phyloP scores from a whole-genome alignment of 768 basidiomycete species.

The Cyclocybe aegerita region DNA sequence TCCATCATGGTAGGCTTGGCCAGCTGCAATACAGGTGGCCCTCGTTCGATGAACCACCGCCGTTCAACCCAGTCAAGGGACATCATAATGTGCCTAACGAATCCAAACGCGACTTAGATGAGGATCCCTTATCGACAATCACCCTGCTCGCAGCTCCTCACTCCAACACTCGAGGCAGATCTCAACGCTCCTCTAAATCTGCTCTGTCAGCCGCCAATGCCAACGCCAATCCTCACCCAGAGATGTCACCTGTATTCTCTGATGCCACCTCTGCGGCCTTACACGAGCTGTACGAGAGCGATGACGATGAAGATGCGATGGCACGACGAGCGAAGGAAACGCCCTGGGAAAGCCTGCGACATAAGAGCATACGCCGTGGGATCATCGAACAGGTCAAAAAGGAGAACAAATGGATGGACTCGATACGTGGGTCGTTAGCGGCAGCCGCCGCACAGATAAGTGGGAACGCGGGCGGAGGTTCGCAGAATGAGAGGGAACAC shows the following conservation, averaged over 20 bases:
- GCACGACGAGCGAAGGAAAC: conserved; percentile 13
- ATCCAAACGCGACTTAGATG: neutral
- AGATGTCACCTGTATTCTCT: neutral
- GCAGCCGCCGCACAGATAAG: conserved; percentile 10
- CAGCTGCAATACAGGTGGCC: conserved; percentile 13
- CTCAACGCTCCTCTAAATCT: too few relatives aligned
- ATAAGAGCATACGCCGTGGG: conserved; percentile 51
- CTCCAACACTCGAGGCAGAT: too few relatives aligned
- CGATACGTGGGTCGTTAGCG: conserved; percentile 23
- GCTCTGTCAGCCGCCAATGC: too few relatives aligned
- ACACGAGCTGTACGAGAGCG: conserved; percentile 1
- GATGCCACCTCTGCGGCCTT: too few relatives aligned
- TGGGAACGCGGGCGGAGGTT: neutral
- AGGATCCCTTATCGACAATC: neutral
- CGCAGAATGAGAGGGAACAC: neutral
- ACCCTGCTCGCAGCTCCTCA: neutral
- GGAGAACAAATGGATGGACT: conserved; percentile 32
- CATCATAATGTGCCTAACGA: conserved; percentile 9
- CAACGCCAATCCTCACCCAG: too few relatives aligned
- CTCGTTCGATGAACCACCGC: conserved; percentile 14
- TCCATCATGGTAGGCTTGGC: neutral
- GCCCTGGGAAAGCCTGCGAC: conserved; percentile 46
- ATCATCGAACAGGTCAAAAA: conserved; percentile 44
- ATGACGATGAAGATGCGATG: conserved; percentile 10
- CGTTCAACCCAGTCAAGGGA: conserved; percentile 7